Evolutionary conservation across 306 rosid genomes (phyloP).

Genomic region (Abrus pulchellus): DNA sequence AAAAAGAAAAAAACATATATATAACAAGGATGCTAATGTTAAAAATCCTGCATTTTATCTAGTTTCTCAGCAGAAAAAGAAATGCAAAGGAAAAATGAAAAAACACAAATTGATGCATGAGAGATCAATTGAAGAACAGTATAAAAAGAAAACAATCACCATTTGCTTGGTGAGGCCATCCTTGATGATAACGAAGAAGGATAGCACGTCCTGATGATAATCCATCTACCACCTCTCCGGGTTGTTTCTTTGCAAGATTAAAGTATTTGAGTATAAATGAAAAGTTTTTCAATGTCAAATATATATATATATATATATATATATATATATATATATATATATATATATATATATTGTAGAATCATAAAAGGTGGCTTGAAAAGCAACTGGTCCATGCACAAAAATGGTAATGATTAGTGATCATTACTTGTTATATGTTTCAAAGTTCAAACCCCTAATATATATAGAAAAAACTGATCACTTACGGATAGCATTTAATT

Average conservation of each 20-base stretch:
- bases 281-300: not conserved
- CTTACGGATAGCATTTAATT: no score
- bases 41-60: not conserved
- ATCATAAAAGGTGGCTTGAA: not conserved
- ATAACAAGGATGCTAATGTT: slow-evolving; percentile 8
- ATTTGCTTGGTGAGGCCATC: not conserved
- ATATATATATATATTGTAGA: not conserved
- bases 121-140: not conserved
- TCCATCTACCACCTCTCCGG: slow-evolving; percentile 15
- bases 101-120: not conserved
- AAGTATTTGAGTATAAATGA: not conserved
- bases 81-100: not conserved
- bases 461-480: not conserved
- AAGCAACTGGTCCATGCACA: not conserved
- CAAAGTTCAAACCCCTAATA: not conserved
- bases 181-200: slow-evolving; percentile 45
- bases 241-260: not conserved
- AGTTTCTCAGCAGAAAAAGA: not conserved
- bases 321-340: not conserved
- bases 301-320: not conserved
- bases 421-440: not conserved
- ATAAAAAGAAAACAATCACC: slow-evolving; percentile 36
- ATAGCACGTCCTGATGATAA: slow-evolving; percentile 17
- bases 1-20: not conserved
- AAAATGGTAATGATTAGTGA: not conserved